A percentile compares a stretch with the other conserved stretches of the same genome.
Evolutionary conservation across 139 green algal species (phyloP).

Genomic region (Ettlia oleoabundans): DNA sequence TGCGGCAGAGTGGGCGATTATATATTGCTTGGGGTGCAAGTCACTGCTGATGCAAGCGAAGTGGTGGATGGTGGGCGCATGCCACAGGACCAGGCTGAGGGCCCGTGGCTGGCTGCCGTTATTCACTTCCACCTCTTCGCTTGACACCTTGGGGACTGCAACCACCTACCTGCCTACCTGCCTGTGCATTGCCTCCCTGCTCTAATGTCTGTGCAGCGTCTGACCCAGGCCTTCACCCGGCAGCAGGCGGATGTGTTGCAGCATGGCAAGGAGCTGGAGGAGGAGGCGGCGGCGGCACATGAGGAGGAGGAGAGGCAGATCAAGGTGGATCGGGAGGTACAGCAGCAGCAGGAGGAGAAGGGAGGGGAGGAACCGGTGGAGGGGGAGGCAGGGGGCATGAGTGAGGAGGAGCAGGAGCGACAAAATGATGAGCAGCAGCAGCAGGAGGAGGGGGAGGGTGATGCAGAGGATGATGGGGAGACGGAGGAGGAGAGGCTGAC

Average conservation of each 20-base stretch:
- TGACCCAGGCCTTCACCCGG: neutral
- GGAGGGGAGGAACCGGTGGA: neutral
- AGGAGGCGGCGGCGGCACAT: neutral
- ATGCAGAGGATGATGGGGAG: neutral
- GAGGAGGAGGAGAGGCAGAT: neutral
- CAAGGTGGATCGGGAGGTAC: neutral
- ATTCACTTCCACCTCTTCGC: neutral
- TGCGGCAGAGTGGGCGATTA: too few species aligned
- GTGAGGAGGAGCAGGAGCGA: neutral
- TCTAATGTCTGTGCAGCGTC: neutral
- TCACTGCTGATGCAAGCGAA: too few species aligned
- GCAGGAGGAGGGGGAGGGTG: neutral
- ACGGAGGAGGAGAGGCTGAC: neutral
- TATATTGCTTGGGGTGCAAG: too few species aligned
- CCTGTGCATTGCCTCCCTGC: neutral
- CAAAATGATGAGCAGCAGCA: neutral
- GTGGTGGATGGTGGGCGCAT: too few species aligned
- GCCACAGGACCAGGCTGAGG: too few species aligned
- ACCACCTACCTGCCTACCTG: neutral
- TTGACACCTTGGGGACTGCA: neutral
- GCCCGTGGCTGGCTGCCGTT: too few species aligned
- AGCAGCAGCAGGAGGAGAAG: constrained; percentile 10
- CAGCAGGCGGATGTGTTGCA: neutral
- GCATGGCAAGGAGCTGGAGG: neutral
- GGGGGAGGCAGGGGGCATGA: neutral